These are phyloP conservation scores for Colletotrichum nymphaeae DNA, from an alignment of 2,329 filamentous ascomycete genomes.

Conservation along the genomic window DNA sequence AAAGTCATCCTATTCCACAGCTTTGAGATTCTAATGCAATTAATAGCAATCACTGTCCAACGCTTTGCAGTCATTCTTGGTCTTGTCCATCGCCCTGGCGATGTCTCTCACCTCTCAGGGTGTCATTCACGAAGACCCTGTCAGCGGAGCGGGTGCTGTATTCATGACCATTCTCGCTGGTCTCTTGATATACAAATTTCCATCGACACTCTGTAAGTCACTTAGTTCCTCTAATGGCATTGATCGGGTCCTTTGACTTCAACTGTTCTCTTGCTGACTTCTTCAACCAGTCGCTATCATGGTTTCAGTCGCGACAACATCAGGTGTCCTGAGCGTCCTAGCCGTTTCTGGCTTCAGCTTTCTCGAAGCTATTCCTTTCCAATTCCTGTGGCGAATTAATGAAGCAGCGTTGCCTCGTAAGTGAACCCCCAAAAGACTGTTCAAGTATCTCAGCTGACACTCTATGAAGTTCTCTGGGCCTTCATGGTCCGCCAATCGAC, in stretches of 20 bases:
- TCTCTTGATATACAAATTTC: not conserved
- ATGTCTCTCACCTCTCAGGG: not conserved
- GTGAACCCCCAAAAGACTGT: not conserved
- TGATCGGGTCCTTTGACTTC: too few relatives aligned
- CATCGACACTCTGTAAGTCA: not conserved
- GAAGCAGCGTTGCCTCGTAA: not conserved
- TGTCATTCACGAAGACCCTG: not conserved
- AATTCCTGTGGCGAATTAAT: fast-evolving
- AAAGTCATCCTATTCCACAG: not conserved
- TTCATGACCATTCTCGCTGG: not conserved
- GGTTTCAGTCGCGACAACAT: not conserved
- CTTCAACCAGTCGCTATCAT: not conserved
- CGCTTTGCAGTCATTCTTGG: not conserved
- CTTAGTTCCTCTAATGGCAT: not conserved
- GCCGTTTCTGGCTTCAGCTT: not conserved
- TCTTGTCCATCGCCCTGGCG: not conserved
- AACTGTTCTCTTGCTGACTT: not conserved
- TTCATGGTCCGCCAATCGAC: not conserved
- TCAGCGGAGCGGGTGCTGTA: not conserved
- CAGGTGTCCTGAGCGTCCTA: not conserved
- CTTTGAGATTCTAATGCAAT: not conserved
- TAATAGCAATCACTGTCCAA: not conserved
- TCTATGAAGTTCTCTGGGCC: not conserved
- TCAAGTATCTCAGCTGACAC: not conserved
- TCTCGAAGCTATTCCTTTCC: not conserved